These are phyloP conservation scores for Neolentinus lepideus DNA, from an alignment of 1,284 basidiomycete species.

Conservation along the genomic window DNA sequence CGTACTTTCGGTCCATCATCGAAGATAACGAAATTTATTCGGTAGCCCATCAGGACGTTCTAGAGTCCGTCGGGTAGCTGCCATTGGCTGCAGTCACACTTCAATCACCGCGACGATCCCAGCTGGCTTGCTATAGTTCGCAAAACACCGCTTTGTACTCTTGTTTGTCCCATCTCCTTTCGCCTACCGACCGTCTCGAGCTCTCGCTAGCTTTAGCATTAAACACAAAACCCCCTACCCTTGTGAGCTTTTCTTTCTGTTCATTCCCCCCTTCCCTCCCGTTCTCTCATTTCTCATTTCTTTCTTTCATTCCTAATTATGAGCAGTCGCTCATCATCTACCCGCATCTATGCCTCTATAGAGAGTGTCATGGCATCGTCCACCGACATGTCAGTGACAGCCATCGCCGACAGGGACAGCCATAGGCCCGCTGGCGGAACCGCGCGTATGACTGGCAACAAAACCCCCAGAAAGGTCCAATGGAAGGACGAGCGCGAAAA, in stretches of 20 bases:
- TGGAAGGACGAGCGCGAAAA: constrained; percentile 6
- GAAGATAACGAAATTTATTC: neutral
- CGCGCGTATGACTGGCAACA: constrained; percentile 5
- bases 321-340: neutral
- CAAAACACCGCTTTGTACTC: constrained; percentile 1
- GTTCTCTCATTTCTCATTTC: neutral
- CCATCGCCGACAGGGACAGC: neutral
- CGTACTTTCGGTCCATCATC: neutral
- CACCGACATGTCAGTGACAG: neutral
- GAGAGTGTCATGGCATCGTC: neutral
- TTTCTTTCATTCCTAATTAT: neutral
- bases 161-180: neutral
- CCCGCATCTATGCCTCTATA: neutral
- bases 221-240: neutral
- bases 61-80: neutral
- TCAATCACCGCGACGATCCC: neutral
- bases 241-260: neutral
- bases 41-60: neutral
- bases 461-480: constrained; percentile 12
- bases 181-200: neutral
- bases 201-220: neutral
- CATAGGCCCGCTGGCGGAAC: constrained; percentile 1
- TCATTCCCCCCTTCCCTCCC: neutral
- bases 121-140: neutral
- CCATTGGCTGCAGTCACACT: neutral